Conservation (phyloP, 108 stramenopile species). For the Epithemia pelagica region DNA sequence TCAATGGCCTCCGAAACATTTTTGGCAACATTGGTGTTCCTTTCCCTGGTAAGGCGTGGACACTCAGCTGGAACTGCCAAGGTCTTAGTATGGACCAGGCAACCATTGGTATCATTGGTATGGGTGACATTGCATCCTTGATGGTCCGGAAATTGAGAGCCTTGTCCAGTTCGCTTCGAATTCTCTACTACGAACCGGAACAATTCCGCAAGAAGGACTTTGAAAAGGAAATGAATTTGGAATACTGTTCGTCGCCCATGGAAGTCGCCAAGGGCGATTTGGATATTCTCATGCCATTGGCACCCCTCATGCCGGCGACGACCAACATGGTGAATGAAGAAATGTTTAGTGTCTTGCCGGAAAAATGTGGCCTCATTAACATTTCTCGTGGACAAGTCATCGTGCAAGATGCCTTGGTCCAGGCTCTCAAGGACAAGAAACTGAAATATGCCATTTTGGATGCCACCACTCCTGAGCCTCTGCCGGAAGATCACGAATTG, state of each 20-base stretch:
- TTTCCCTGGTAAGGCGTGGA: slow-evolving; percentile 46
- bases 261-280: slow-evolving; percentile 13
- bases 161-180: slow-evolving; percentile 28
- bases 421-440: slow-evolving; percentile 30
- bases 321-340: slow-evolving; percentile 30
- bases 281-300: slow-evolving; percentile 47
- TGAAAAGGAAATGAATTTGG: slow-evolving; percentile 18
- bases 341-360: slow-evolving; percentile 12
- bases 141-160: slow-evolving; percentile 32
- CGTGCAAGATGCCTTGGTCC: slow-evolving; percentile 34
- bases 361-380: slow-evolving; percentile 40
- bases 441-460: slow-evolving; percentile 53
- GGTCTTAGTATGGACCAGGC: slow-evolving; percentile 33
- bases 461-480: slow-evolving; percentile 50
- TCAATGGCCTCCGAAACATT: slow-evolving; percentile 48
- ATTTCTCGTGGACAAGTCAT: slow-evolving; percentile 57
- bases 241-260: slow-evolving; percentile 11
- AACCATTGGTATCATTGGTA: slow-evolving; percentile 46
- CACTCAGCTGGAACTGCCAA: slow-evolving; percentile 52
- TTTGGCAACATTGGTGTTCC: slow-evolving; percentile 48
- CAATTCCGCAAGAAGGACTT: slow-evolving; percentile 16
- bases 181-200: slow-evolving; percentile 40
- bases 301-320: slow-evolving; percentile 35
- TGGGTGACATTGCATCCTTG: slow-evolving; percentile 46
- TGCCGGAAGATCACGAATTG: slow-evolving; percentile 41